phyloP scores from a whole-genome alignment of 768 basidiomycete genomes.

The Amanita pallidorosea region DNA sequence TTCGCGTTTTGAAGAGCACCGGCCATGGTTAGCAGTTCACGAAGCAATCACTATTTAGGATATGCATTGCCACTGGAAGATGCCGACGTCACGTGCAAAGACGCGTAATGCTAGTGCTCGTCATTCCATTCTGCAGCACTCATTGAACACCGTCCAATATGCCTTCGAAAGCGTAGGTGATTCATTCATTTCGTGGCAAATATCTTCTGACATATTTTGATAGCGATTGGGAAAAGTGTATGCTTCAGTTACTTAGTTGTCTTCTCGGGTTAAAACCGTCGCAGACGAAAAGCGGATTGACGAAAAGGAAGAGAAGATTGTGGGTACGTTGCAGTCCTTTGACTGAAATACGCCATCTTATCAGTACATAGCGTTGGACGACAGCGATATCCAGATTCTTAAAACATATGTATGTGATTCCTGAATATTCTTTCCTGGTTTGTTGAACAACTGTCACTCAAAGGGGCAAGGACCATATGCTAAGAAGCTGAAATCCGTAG shows the following conservation, averaged over 20 bases:
- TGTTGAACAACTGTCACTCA: conserved; percentile 6
- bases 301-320: conserved; percentile 92
- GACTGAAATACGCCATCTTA: conserved; percentile 6
- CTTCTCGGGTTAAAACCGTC: conserved; percentile 1
- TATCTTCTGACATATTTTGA: conserved; percentile 7
- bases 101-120: conserved; percentile 21
- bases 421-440: background rate
- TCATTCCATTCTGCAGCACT: conserved; percentile 5
- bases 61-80: conserved; percentile 7
- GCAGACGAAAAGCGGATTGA: conserved; percentile 80
- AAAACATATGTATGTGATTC: conserved; percentile 78
- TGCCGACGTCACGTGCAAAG: conserved; percentile 17
- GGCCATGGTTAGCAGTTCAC: conserved; percentile 45
- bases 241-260: conserved; percentile 11
- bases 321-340: conserved; percentile 35
- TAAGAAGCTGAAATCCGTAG: conserved; percentile 74
- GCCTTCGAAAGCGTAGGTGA: conserved; percentile 90
- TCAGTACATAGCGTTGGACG: conserved; percentile 66
- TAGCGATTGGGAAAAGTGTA: conserved; percentile 99
- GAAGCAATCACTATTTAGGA: background rate
- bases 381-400: conserved; percentile 97
- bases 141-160: conserved; percentile 33
- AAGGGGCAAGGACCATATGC: conserved; percentile 99
- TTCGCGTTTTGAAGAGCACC: conserved; percentile 90
- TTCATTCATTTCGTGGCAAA: background rate